Percentiles rank a stretch among this genome's conserved stretches.
Evolutionary conservation across 208 protist genomes (phyloP).

Genomic region (Acanthamoeba lenticulata): DNA sequence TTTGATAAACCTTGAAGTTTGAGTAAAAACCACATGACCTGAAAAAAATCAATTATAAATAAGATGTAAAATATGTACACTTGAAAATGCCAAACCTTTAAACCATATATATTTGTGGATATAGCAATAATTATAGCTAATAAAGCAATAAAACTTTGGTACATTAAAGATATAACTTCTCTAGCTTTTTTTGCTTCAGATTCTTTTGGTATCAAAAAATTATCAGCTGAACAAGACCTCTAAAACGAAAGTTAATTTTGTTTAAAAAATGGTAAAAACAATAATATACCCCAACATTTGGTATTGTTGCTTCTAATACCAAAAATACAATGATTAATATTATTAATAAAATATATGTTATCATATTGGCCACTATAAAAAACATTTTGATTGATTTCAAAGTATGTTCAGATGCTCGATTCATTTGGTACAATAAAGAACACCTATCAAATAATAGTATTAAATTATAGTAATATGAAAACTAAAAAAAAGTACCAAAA

Average conservation of each 20-base stretch:
- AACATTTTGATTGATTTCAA: not conserved
- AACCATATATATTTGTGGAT: not conserved
- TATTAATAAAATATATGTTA: not conserved
- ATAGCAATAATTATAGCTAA: not conserved
- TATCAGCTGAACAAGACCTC: not conserved
- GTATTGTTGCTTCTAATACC: not conserved
- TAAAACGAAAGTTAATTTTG: not conserved
- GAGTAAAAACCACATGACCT: not conserved
- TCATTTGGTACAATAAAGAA: not conserved
- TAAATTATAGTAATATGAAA: too few relatives aligned
- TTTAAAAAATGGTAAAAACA: not conserved
- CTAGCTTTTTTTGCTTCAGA: not conserved
- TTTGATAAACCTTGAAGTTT: not conserved
- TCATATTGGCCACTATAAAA: not conserved
- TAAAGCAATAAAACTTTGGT: not conserved
- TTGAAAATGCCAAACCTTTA: not conserved
- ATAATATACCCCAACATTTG: not conserved
- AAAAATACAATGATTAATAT: not conserved
- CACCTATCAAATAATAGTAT: not conserved
- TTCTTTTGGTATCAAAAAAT: not conserved
- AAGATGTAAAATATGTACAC: too few relatives aligned
- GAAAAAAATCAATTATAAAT: not conserved
- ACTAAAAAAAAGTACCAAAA: constrained; percentile 10
- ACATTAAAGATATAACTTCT: not conserved
- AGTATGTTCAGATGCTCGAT: not conserved